phyloP scores from a whole-genome alignment of 306 rosid genomes.

The Notholithocarpus densiflorus region DNA sequence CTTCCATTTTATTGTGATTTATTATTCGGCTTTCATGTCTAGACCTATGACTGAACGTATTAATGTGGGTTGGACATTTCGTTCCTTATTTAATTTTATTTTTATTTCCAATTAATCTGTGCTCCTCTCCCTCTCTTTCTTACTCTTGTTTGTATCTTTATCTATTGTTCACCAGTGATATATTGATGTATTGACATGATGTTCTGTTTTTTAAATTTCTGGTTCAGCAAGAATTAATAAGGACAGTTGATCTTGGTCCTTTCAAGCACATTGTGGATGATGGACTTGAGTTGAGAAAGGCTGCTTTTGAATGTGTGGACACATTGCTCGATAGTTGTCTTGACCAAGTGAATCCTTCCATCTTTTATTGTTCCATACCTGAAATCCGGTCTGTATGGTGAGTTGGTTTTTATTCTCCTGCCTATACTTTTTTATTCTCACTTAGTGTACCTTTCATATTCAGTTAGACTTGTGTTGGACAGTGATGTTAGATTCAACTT shows the following conservation, averaged over 20 bases:
- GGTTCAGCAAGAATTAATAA: conserved; percentile 84
- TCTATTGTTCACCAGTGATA: neutral
- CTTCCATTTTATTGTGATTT: neutral
- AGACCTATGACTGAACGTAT: neutral
- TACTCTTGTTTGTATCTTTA: neutral
- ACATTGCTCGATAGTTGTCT: conserved; percentile 96
- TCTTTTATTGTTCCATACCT: conserved; percentile 61
- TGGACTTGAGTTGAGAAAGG: conserved; percentile 99
- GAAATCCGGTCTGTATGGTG: conserved; percentile 95
- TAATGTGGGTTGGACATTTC: neutral
- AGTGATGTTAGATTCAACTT: too few species aligned
- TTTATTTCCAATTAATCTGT: too few species aligned
- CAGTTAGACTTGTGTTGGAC: neutral
- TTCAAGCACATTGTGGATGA: conserved; percentile 98
- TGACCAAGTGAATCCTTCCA: conserved; percentile 42
- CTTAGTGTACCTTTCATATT: neutral
- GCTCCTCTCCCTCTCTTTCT: neutral
- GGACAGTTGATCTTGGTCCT: conserved; percentile 77
- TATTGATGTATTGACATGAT: conserved; percentile 9
- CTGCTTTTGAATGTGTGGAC: conserved; percentile 98
- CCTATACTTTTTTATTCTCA: neutral
- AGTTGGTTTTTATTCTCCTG: conserved; percentile 19
- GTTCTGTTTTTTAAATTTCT: conserved; percentile 26
- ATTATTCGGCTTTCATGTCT: neutral
- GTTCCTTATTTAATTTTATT: too few species aligned